Evolutionary conservation across 2,329 filamentous ascomycete genomes (phyloP), one percentile per base, ranked within the genome.

Genomic region (Epicoccum sorghinum): DNA sequence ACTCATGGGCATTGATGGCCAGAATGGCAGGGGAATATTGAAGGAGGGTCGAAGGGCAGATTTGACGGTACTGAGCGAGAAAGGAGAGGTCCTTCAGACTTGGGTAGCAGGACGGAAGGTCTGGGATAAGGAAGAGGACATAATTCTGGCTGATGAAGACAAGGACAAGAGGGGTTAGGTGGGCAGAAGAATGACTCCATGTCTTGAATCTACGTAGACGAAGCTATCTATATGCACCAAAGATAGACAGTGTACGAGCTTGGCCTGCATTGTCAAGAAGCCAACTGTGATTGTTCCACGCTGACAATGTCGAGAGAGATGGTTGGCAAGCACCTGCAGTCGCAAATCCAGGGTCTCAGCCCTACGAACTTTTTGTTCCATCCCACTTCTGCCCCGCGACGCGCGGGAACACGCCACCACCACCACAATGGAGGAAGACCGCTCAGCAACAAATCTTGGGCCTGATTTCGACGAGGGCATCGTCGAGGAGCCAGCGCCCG

Each of bases 341-440:
- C 23, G n/a, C 29, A 39, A 39, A 44, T 33, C 36, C 46, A 38
- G 47, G 46, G 51, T 58, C 47, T 57, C 55, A 65, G 59, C 61
- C 58, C 45, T 51, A 47, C 43, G 47, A 49, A 56, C 55, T 52
- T 58, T 59, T 47, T 49, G 52, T 51, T 43, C 25, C 53, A 64
- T 58, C 52, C 30, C 58, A 57, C 60, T 44, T 55, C 42, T 37
- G 55, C 60, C 62, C 54, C 58, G 58, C 58, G 43, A 51, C 55
- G 59, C 52, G 29, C 48, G 38, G 13, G 47, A 43, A 43, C 39
- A 45, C 41, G 46, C 50, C 53, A 53, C 47, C 55, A 48, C 33
- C 49, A 61, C 33, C 52, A 61, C 55, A 22, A 93, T 93, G 90
- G 90, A 93, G 72, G 86, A 90, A 64, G 90, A 93, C 70, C 80